phyloP scores from a whole-genome alignment of 164 flowering plant genomes.

The Akebia trifoliata region DNA sequence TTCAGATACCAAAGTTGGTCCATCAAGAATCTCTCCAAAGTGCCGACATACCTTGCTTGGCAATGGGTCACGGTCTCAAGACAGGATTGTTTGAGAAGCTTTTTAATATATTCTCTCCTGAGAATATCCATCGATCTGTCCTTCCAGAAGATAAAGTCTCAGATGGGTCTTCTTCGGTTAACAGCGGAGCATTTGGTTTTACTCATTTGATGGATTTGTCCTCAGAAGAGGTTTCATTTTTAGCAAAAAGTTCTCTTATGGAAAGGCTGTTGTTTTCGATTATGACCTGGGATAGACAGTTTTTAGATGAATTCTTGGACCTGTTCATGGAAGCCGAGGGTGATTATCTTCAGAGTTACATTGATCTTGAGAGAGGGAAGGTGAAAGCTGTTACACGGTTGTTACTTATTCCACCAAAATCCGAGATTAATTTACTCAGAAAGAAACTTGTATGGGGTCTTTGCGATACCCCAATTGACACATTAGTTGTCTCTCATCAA shows the following conservation, averaged over 20 bases:
- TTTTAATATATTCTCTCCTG: constrained; percentile 69
- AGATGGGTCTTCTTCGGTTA: no score
- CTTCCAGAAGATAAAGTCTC: no score
- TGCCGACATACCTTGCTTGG: constrained; percentile 16
- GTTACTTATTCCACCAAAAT: constrained; percentile 70
- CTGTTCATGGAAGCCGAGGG: constrained; percentile 50
- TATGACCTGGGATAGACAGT: constrained; percentile 46
- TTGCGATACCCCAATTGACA: constrained; percentile 54
- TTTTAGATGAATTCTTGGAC: constrained; percentile 51
- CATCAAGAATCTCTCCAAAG: constrained; percentile 18
- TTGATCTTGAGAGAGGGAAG: constrained; percentile 44
- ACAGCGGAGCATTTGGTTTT: constrained; percentile 77
- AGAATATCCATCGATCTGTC: constrained; percentile 50
- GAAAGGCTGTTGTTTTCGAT: constrained; percentile 72
- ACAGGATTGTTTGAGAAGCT: constrained; percentile 49
- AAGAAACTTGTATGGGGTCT: constrained; percentile 54
- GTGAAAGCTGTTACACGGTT: constrained; percentile 78
- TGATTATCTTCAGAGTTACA: constrained; percentile 35
- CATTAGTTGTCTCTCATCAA: constrained; percentile 56
- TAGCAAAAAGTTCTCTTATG: constrained; percentile 66
- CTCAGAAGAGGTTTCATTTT: constrained; percentile 66
- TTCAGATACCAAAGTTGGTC: constrained; percentile 32
- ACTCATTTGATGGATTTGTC: constrained; percentile 77
- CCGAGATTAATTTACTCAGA: constrained; percentile 42
- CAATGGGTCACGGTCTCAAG: no score